phyloP scores from a whole-genome alignment of 495 filamentous ascomycete genomes.

The Podospora didyma region DNA sequence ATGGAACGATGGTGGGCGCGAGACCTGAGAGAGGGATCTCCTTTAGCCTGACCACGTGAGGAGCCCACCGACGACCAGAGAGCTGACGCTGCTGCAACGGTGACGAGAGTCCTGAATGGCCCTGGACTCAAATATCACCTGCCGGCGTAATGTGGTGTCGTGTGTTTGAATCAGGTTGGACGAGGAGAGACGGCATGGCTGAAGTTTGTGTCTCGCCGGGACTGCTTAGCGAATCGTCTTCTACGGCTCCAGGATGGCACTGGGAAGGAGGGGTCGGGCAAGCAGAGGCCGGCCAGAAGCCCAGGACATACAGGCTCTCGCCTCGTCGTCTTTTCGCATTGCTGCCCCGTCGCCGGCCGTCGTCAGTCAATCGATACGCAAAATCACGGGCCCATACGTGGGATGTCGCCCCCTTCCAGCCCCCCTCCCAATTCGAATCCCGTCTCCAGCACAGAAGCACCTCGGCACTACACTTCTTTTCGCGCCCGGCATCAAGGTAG shows the following conservation, averaged over 20 bases:
- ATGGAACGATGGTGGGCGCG: not conserved
- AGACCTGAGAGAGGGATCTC: not conserved
- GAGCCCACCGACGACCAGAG: not conserved
- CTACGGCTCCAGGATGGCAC: not conserved
- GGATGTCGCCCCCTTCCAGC: too few species aligned
- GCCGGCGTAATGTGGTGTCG: constrained; percentile 1
- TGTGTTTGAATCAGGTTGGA: constrained; percentile 11
- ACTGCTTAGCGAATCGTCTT: not conserved
- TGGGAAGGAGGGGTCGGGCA: not conserved
- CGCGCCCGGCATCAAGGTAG: too few species aligned
- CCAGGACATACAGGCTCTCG: too few species aligned
- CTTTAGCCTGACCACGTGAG: not conserved
- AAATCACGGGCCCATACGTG: constrained; percentile 15
- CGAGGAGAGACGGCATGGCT: not conserved
- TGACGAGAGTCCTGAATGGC: not conserved
- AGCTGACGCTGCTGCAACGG: not conserved
- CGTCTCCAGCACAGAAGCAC: too few species aligned
- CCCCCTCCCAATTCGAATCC: too few species aligned
- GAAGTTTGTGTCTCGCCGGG: not conserved
- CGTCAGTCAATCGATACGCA: constrained; percentile 1
- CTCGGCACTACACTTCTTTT: too few species aligned
- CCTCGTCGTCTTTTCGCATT: not conserved
- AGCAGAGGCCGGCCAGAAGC: not conserved
- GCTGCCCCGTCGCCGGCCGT: not conserved
- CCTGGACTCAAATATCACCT: constrained; percentile 2